phyloP scores from a whole-genome alignment of 495 filamentous ascomycete genomes.

The Penicillium coffeae region DNA sequence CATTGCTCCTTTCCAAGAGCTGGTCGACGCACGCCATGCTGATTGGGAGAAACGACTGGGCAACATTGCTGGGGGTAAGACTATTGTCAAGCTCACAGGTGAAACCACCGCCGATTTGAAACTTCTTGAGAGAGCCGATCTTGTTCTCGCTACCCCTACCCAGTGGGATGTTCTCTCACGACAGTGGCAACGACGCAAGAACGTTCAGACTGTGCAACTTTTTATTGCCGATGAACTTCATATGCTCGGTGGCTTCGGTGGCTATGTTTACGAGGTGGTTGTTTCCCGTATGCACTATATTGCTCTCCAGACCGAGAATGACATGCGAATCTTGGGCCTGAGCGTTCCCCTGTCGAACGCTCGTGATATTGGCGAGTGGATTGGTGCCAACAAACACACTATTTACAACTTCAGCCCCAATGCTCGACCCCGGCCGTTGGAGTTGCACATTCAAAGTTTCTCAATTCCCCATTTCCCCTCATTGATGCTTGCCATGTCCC shows the following conservation, averaged over 20 bases:
- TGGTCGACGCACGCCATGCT: constrained; percentile 72
- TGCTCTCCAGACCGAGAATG: constrained; percentile 76
- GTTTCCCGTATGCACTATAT: constrained; percentile 98
- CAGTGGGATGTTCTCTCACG: constrained; percentile 97
- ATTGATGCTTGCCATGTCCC: constrained; percentile 96
- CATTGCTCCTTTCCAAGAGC: constrained; percentile 92
- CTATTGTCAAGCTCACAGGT: constrained; percentile 89
- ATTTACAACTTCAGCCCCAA: constrained; percentile 98
- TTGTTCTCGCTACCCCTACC: constrained; percentile 85
- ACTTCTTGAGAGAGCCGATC: constrained; percentile 80
- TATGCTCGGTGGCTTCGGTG: constrained; percentile 84
- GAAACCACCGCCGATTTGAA: constrained; percentile 91
- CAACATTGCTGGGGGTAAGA: constrained; percentile 75
- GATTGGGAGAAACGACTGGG: constrained; percentile 81
- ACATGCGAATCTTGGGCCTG: constrained; percentile 83
- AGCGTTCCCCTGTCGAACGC: constrained; percentile 91
- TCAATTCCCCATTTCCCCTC: constrained; percentile 96
- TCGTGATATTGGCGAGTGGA: constrained; percentile 95
- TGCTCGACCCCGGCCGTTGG: constrained; percentile 79
- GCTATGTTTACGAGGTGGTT: constrained; percentile 91
- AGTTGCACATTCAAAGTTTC: constrained; percentile 94
- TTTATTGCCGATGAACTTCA: constrained; percentile 97
- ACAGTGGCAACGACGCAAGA: constrained; percentile 94
- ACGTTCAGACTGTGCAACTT: constrained; percentile 83
- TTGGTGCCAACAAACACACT: constrained; percentile 96